phyloP scores from a whole-genome alignment of 2,329 filamentous ascomycete species.

The Fusarium nurragi region DNA sequence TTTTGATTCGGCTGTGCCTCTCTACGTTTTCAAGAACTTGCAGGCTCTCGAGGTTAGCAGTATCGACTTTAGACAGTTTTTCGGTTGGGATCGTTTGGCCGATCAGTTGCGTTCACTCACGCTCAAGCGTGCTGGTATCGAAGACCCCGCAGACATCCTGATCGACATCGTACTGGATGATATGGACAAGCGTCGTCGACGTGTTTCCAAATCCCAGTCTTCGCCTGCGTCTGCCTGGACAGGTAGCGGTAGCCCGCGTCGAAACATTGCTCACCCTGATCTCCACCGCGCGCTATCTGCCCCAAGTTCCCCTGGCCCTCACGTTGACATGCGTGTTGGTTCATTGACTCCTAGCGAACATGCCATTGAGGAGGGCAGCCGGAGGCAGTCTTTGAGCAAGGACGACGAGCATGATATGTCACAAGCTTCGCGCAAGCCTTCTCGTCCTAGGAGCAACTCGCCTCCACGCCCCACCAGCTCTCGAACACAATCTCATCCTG shows the following conservation, averaged over 20 bases:
- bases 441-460: slow-evolving; percentile 78
- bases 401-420: slow-evolving; percentile 57
- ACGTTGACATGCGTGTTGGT: slow-evolving; percentile 64
- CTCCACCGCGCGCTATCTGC: slow-evolving; percentile 73
- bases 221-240: slow-evolving; percentile 80
- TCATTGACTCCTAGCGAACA: slow-evolving; percentile 67
- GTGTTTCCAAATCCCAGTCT: slow-evolving; percentile 85
- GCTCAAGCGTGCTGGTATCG: slow-evolving; percentile 85
- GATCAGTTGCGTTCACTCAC: slow-evolving; percentile 92
- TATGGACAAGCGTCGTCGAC: slow-evolving; percentile 88
- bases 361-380: slow-evolving; percentile 54
- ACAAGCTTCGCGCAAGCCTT: slow-evolving; percentile 55
- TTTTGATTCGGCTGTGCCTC: slow-evolving; percentile 94
- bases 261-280: slow-evolving; percentile 70
- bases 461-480: slow-evolving; percentile 80
- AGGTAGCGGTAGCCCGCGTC: slow-evolving; percentile 63
- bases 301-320: slow-evolving; percentile 69
- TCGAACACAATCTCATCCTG: slow-evolving; percentile 74
- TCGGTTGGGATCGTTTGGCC: slow-evolving; percentile 93
- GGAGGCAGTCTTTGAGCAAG: slow-evolving; percentile 55
- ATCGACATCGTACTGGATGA: slow-evolving; percentile 96
- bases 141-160: slow-evolving; percentile 89
- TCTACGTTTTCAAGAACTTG: slow-evolving; percentile 98
- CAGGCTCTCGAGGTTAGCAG: slow-evolving; percentile 93
- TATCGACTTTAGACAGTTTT: slow-evolving; percentile 96